Percentiles rank a stretch among this genome's conserved stretches.
Evolutionary conservation across 148 eudicot species (phyloP).

Genomic region (Diospyros kaki): DNA sequence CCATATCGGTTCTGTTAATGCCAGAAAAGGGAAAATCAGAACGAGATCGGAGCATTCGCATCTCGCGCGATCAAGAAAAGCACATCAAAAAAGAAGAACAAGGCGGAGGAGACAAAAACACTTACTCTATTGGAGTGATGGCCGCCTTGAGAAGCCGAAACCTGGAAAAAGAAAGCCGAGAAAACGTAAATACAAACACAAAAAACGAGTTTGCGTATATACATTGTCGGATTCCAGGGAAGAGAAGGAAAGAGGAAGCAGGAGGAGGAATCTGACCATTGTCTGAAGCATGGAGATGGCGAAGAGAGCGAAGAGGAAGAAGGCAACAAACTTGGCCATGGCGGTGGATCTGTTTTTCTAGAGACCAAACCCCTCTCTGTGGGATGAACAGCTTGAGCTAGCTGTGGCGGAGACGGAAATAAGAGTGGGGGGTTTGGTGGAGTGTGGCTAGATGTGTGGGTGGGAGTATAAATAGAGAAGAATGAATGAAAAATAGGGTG

Average conservation of each 20-base stretch:
- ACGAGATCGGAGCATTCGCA: not conserved
- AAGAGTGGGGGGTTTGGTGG: not conserved
- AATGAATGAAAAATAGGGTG: no score
- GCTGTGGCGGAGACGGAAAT: not conserved
- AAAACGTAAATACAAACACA: not conserved
- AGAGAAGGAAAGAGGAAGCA: no score
- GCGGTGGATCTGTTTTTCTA: not conserved
- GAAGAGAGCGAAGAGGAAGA: conserved; percentile 31
- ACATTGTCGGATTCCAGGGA: no score
- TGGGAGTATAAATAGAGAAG: conserved; percentile 16
- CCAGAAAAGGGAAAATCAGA: not conserved
- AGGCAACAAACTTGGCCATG: conserved; percentile 36
- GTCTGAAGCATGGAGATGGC: conserved; percentile 41
- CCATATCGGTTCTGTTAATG: conserved; percentile 29
- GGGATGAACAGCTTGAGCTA: no score
- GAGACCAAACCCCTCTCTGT: not conserved
- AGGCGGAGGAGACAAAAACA: not conserved
- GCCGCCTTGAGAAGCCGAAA: conserved; percentile 18
- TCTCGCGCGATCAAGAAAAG: not conserved
- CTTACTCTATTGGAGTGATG: conserved; percentile 18
- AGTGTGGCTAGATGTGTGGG: not conserved
- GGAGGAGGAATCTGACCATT: conserved; percentile 8
- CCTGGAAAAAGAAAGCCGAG: conserved; percentile 8
- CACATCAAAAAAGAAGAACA: not conserved
- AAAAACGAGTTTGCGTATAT: not conserved